Percentiles rank a stretch among this genome's conserved stretches.
phyloP scores from a whole-genome alignment of 768 basidiomycete species.

The Mycena latifolia region DNA sequence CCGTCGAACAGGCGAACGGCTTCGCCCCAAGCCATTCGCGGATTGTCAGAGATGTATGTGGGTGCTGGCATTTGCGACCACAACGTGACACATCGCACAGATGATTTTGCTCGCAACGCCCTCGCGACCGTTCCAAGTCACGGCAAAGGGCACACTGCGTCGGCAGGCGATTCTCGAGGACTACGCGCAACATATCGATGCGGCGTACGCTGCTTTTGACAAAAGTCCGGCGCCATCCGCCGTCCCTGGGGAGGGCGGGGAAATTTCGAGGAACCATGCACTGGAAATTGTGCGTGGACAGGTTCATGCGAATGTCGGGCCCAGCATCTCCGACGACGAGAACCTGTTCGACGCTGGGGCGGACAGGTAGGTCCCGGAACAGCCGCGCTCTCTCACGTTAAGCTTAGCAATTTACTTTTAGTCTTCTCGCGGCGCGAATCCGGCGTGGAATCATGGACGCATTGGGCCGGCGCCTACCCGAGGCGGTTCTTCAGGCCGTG shows the following conservation, averaged over 20 bases:
- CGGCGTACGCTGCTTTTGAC: conserved; percentile 3
- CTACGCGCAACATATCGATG: conserved; percentile 7
- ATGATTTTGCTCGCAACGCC: conserved; percentile 58
- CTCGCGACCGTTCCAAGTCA: conserved; percentile 56
- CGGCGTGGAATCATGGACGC: conserved; percentile 3
- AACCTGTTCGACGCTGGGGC: conserved; percentile 16
- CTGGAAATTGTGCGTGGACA: conserved; percentile 20
- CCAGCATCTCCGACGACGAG: conserved; percentile 10
- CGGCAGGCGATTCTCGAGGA: conserved; percentile 5
- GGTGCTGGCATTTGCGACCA: no score
- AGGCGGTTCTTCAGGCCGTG: background rate
- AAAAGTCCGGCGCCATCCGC: background rate
- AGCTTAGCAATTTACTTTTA: background rate
- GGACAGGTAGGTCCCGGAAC: background rate
- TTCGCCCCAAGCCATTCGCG: conserved; percentile 57
- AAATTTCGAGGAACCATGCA: background rate
- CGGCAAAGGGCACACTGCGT: conserved; percentile 54
- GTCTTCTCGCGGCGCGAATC: conserved; percentile 16
- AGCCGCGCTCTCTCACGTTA: background rate
- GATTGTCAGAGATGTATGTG: conserved; percentile 56
- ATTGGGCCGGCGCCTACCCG: background rate
- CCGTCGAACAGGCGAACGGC: conserved; percentile 53
- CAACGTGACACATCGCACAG: conserved; percentile 34
- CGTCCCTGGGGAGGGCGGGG: background rate
- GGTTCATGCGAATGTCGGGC: background rate